These are phyloP conservation scores for Calonectria hongkongensis DNA, from an alignment of 2,329 filamentous ascomycete genomes.

Conservation along the genomic window DNA sequence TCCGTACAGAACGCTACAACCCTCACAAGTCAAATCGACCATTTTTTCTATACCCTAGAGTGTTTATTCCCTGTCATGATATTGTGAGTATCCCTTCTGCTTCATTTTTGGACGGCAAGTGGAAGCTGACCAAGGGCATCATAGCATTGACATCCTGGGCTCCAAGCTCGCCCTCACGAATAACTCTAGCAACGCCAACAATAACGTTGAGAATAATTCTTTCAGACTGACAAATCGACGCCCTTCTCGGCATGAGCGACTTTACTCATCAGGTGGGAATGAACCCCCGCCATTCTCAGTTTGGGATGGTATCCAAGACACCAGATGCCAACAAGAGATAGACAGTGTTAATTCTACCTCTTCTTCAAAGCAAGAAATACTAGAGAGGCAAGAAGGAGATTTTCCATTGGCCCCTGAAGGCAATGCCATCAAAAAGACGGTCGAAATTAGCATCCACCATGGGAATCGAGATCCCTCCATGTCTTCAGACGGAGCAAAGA, in stretches of 20 bases:
- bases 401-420: slow-evolving; percentile 31
- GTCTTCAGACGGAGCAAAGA: slow-evolving; percentile 17
- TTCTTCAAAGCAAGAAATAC: slow-evolving; percentile 39
- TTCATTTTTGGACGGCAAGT: rapidly evolving
- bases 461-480: slow-evolving; percentile 25
- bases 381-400: slow-evolving; percentile 22
- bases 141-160: slow-evolving; percentile 58
- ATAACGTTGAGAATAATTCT: slow-evolving; percentile 41
- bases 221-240: slow-evolving; percentile 37
- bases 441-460: slow-evolving; percentile 42
- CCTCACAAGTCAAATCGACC: slow-evolving; percentile 61
- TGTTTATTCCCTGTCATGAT: slow-evolving; percentile 64
- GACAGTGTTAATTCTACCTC: slow-evolving; percentile 35
- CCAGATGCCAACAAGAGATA: slow-evolving; percentile 34
- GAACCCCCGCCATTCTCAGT: slow-evolving; percentile 38
- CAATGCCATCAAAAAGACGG: slow-evolving; percentile 47
- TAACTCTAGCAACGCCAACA: slow-evolving; percentile 34
- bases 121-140: background rate
- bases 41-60: slow-evolving; percentile 63
- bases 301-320: slow-evolving; percentile 39
- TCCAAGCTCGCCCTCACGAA: slow-evolving; percentile 55
- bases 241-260: slow-evolving; percentile 26
- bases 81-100: slow-evolving; percentile 54
- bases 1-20: slow-evolving; percentile 60
- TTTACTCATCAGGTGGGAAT: slow-evolving; percentile 40